Conservation (phyloP, 2,329 filamentous ascomycete species). For the Alternaria panax region DNA sequence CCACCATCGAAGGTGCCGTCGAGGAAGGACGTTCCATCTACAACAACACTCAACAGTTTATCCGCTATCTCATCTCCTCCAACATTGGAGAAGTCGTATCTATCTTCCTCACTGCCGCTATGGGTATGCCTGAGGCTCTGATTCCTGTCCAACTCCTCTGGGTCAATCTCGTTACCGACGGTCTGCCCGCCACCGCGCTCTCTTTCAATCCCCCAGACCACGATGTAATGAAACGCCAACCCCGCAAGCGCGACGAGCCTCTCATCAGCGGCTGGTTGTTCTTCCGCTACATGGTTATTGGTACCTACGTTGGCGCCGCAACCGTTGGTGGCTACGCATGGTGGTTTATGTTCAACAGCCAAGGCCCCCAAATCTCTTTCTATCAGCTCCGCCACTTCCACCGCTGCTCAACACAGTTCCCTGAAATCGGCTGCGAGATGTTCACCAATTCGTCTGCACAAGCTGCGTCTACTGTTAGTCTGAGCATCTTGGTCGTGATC, state of each 20-base stretch:
- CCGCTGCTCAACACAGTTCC: constrained; percentile 83
- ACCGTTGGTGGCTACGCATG: constrained; percentile 98
- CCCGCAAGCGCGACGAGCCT: constrained; percentile 88
- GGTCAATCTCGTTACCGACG: constrained; percentile 98
- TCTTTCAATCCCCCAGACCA: constrained; percentile 99
- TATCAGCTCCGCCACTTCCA: constrained; percentile 93
- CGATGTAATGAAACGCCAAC: constrained; percentile 94
- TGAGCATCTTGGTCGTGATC: constrained; percentile 92
- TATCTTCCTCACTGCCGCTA: constrained; percentile 94
- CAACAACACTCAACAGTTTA: constrained; percentile 99
- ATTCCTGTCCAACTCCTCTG: constrained; percentile 97
- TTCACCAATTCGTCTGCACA: constrained; percentile 87
- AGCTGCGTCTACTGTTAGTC: constrained; percentile 88
- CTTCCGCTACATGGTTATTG: constrained; percentile 96
- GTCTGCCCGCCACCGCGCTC: constrained; percentile 91
- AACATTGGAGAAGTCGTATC: constrained; percentile 99
- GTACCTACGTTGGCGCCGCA: constrained; percentile 90
- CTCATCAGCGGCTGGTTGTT: constrained; percentile 96
- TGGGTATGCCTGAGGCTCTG: constrained; percentile 96
- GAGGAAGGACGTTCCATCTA: constrained; percentile 98
- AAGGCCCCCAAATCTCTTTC: constrained; percentile 90
- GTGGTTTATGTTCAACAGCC: constrained; percentile 98
- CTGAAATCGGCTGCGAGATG: constrained; percentile 90
- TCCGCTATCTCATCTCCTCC: constrained; percentile 97
- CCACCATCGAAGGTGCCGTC: constrained; percentile 93